Conservation (phyloP, 108 stramenopile genomes). For the Cafeteria roenbergensis region DNA sequence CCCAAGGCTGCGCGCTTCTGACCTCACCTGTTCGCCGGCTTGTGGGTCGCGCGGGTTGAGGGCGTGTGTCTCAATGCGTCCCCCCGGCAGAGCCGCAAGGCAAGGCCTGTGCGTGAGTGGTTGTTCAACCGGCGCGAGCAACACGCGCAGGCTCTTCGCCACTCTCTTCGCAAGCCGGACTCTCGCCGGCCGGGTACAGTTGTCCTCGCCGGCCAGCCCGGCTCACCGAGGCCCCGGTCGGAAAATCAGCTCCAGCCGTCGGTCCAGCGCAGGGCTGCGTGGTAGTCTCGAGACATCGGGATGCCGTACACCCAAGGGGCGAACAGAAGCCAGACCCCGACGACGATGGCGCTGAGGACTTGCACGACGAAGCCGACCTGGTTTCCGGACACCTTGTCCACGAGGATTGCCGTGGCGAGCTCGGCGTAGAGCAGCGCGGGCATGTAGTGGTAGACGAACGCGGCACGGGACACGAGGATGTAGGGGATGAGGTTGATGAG, state of each 20-base stretch:
- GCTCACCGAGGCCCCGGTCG: too few species aligned
- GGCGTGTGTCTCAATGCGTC: too few species aligned
- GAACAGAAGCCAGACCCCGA: conserved; percentile 4
- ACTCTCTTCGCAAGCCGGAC: too few species aligned
- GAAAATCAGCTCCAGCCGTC: neutral
- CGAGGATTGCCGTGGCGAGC: neutral
- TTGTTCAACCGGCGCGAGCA: too few species aligned
- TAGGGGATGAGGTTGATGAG: conserved; percentile 4
- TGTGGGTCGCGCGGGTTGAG: too few species aligned
- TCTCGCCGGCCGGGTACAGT: too few species aligned
- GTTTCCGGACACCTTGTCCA: neutral
- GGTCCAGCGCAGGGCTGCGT: neutral
- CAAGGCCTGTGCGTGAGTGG: too few species aligned
- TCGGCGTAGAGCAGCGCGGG: conserved; percentile 4
- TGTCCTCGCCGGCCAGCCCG: too few species aligned
- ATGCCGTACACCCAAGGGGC: conserved; percentile 9
- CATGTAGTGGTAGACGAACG: conserved; percentile 13
- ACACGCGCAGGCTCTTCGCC: too few species aligned
- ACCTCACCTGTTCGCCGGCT: too few species aligned
- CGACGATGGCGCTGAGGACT: neutral
- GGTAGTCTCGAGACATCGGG: neutral
- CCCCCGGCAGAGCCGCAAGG: too few species aligned
- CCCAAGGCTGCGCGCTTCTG: too few species aligned
- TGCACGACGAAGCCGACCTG: neutral
- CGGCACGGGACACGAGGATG: conserved; percentile 6